Conservation (phyloP, 768 basidiomycete species). For the Panaeolus papilionaceus region DNA sequence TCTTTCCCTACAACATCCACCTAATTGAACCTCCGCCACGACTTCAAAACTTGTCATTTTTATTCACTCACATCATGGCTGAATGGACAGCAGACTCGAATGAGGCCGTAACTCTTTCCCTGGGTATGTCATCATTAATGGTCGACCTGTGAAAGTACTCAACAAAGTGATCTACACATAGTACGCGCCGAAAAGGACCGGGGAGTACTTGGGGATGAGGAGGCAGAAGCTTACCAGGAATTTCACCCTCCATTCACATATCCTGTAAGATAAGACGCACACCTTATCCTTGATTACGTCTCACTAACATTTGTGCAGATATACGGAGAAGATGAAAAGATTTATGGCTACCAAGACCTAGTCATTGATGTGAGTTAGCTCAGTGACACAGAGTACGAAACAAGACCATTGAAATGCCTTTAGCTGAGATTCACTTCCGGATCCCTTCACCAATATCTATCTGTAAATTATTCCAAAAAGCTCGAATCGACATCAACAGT, state of each 20-base stretch:
- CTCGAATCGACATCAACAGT: constrained; percentile 71
- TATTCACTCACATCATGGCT: constrained; percentile 38
- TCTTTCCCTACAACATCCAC: constrained; percentile 12
- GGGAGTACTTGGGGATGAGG: constrained; percentile 58
- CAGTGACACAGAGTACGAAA: not conserved
- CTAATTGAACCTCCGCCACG: not conserved
- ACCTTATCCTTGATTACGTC: not conserved
- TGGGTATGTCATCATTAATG: constrained; percentile 57
- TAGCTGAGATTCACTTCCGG: constrained; percentile 91
- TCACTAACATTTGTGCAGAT: constrained; percentile 55
- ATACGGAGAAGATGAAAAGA: constrained; percentile 94
- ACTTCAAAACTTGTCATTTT: constrained; percentile 2
- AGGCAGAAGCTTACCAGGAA: constrained; percentile 52
- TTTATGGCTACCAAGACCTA: constrained; percentile 92
- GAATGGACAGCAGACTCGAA: constrained; percentile 86
- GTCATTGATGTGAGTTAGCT: constrained; percentile 72
- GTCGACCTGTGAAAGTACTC: not conserved
- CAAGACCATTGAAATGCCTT: not conserved
- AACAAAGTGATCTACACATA: constrained; percentile 33
- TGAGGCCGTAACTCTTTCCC: constrained; percentile 73
- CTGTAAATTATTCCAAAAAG: constrained; percentile 69
- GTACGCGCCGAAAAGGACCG: constrained; percentile 77
- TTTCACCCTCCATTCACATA: constrained; percentile 95
- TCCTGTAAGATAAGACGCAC: constrained; percentile 56
- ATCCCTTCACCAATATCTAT: constrained; percentile 78